Evolutionary conservation across 495 filamentous ascomycete genomes (phyloP).

Genomic region (Penicillium robsamsonii): DNA sequence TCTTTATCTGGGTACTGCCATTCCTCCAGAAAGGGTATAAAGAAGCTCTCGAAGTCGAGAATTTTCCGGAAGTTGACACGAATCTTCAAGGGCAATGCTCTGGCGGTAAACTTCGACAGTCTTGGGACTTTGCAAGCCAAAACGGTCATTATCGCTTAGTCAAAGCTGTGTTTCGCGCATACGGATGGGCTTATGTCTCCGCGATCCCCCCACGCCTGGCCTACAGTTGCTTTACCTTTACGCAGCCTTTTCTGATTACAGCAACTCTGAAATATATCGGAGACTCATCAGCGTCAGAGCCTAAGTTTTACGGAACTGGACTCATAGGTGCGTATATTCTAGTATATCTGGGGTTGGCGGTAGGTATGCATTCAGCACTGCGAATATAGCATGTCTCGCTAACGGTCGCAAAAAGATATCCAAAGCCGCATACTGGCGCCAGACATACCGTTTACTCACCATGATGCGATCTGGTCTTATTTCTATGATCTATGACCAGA

Average conservation of each 20-base stretch:
- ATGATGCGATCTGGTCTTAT: slow-evolving; percentile 1
- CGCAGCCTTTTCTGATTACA: slow-evolving; percentile 1
- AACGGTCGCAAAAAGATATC: background rate
- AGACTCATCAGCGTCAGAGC: background rate
- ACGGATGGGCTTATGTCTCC: slow-evolving; percentile 1
- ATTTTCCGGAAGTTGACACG: slow-evolving; percentile 18
- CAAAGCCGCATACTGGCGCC: background rate
- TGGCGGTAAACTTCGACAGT: background rate
- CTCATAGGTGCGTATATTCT: background rate
- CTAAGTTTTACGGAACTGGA: background rate
- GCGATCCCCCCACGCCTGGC: background rate
- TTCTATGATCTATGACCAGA: slow-evolving; percentile 4
- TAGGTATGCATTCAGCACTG: background rate
- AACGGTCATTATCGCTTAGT: background rate
- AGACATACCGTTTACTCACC: background rate
- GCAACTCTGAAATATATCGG: background rate
- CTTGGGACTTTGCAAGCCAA: background rate
- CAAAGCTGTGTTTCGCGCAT: slow-evolving; percentile 2
- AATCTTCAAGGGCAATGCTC: slow-evolving; percentile 1
- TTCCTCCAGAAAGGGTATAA: slow-evolving; percentile 24
- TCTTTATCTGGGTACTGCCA: slow-evolving; percentile 27
- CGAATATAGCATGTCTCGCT: background rate
- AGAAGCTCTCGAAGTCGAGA: slow-evolving; percentile 17
- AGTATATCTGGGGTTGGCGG: slow-evolving; percentile 4
- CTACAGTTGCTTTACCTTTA: background rate